Conservation (phyloP, 2,329 filamentous ascomycete species). For the Verticillium longisporum region DNA sequence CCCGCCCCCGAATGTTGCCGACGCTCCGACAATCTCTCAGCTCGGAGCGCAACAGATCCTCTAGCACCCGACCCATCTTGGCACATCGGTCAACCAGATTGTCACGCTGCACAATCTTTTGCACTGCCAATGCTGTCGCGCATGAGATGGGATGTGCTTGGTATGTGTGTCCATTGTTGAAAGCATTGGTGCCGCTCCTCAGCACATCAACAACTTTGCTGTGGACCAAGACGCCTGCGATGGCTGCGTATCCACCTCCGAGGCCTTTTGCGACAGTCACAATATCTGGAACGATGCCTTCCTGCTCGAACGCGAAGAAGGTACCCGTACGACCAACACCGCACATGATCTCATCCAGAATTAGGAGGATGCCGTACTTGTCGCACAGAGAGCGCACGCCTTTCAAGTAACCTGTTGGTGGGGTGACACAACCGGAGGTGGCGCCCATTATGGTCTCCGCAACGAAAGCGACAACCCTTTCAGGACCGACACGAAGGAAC, state of each 20-base stretch:
- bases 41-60: conserved; percentile 15
- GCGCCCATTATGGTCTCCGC: conserved; percentile 67
- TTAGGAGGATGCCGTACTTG: conserved; percentile 45
- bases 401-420: conserved; percentile 46
- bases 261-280: conserved; percentile 54
- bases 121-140: conserved; percentile 19
- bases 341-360: conserved; percentile 62
- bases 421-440: conserved; percentile 36
- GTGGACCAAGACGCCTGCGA: conserved; percentile 50
- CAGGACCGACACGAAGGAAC: conserved; percentile 35
- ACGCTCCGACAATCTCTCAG: conserved; percentile 25
- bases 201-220: conserved; percentile 41
- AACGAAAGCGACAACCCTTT: conserved; percentile 40
- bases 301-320: conserved; percentile 58
- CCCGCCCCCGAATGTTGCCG: conserved; percentile 31
- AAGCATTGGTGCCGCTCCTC: conserved; percentile 32
- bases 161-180: conserved; percentile 18
- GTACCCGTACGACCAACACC: conserved; percentile 56
- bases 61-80: conserved; percentile 22
- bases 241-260: conserved; percentile 46
- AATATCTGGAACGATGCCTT: conserved; percentile 43
- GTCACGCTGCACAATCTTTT: conserved; percentile 25
- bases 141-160: conserved; percentile 19
- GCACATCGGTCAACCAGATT: conserved; percentile 23
- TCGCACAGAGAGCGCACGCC: conserved; percentile 47